Conservation (phyloP, 441 rosid genomes). For the Theobroma grandiflorum region DNA sequence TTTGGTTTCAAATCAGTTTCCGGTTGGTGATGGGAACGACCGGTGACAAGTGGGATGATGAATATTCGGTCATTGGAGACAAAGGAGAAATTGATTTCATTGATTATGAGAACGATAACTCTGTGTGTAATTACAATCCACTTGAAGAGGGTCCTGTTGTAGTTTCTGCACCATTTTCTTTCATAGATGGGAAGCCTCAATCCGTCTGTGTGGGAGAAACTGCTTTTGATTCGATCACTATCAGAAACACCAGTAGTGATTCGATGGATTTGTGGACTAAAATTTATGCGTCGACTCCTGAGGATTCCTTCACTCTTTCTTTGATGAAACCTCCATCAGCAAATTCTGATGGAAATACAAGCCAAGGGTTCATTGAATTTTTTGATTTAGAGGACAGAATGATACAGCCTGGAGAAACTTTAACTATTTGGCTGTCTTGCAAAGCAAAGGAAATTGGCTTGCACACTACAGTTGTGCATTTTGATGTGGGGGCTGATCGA, state of each 20-base stretch:
- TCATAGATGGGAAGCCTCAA: conserved; percentile 56
- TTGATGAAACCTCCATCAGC: conserved; percentile 55
- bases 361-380: conserved; percentile 44
- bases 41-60: conserved; percentile 57
- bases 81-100: conserved; percentile 66
- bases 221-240: conserved; percentile 50
- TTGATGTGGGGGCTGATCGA: conserved; percentile 49
- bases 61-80: conserved; percentile 56
- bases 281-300: conserved; percentile 66
- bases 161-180: conserved; percentile 65
- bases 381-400: conserved; percentile 63
- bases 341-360: conserved; percentile 29
- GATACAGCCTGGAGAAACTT: conserved; percentile 58
- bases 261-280: conserved; percentile 61
- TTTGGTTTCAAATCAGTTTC: conserved; percentile 16
- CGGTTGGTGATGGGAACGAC: conserved; percentile 46
- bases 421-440: conserved; percentile 64
- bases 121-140: conserved; percentile 43
- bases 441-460: conserved; percentile 61
- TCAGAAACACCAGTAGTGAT: conserved; percentile 54
- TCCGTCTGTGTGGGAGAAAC: conserved; percentile 54
- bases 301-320: conserved; percentile 58
- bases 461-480: conserved; percentile 57
- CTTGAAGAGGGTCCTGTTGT: conserved; percentile 53
- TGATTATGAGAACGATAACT: conserved; percentile 60